Percentiles rank a stretch among this genome's conserved stretches.
Conservation (phyloP, 768 basidiomycete species). For the Mycena amicta region DNA sequence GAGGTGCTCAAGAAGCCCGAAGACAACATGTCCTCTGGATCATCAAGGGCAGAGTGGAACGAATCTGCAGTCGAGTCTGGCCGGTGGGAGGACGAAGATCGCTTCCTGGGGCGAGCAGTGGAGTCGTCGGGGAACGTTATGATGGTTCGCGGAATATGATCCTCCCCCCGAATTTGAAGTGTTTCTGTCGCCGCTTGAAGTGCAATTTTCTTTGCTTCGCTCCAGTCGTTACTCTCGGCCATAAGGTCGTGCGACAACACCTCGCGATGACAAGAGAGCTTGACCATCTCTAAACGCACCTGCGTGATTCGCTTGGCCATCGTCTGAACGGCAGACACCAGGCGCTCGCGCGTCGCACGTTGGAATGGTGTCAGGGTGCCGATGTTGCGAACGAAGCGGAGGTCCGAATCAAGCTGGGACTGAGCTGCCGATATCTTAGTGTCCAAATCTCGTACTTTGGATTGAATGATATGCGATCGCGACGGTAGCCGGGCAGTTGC, state of each 20-base stretch:
- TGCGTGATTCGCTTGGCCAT: conserved; percentile 67
- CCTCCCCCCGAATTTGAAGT: conserved; percentile 47
- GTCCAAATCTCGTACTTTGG: conserved; percentile 69
- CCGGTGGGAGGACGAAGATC: conserved; percentile 33
- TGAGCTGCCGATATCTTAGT: conserved; percentile 54
- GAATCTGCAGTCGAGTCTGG: conserved; percentile 58
- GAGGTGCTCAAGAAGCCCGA: conserved; percentile 35
- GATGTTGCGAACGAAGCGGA: conserved; percentile 80
- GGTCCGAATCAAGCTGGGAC: conserved; percentile 62
- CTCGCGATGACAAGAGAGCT: conserved; percentile 72
- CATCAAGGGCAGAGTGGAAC: conserved; percentile 71
- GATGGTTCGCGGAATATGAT: conserved; percentile 40
- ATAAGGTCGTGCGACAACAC: conserved; percentile 77
- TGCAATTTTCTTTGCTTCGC: conserved; percentile 67
- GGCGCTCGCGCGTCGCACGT: conserved; percentile 76
- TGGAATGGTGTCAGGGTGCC: conserved; percentile 88
- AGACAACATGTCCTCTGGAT: conserved; percentile 43
- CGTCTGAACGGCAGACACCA: conserved; percentile 60
- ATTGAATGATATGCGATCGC: conserved; percentile 58
- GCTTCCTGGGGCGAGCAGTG: conserved; percentile 20
- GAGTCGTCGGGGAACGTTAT: conserved; percentile 35
- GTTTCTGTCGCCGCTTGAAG: conserved; percentile 72
- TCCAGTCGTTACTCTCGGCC: conserved; percentile 69
- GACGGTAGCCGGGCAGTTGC: conserved; percentile 40
- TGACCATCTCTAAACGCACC: conserved; percentile 72